Percentiles rank a stretch among this genome's conserved stretches.
These are phyloP conservation scores for Albifimbria verrucaria DNA, from an alignment of 2,329 filamentous ascomycete species.

Conservation along the genomic window DNA sequence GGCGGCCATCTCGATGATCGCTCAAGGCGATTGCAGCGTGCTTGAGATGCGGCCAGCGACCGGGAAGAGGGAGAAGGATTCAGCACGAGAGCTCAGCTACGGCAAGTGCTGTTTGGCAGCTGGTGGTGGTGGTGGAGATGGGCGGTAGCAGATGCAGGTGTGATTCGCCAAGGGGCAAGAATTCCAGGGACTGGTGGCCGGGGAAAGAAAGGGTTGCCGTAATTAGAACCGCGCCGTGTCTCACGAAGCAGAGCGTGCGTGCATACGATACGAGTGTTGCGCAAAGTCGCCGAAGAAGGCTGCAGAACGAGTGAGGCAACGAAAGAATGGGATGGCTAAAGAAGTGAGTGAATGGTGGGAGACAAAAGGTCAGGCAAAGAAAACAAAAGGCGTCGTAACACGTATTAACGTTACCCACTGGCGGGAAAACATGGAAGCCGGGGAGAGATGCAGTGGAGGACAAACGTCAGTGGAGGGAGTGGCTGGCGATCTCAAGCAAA, in stretches of 20 bases:
- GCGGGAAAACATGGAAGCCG: neutral
- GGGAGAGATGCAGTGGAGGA: neutral
- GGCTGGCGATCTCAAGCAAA: too few relatives aligned
- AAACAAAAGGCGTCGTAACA: neutral
- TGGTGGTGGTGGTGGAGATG: slow-evolving; percentile 1
- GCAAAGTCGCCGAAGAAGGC: neutral
- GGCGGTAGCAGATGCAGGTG: neutral
- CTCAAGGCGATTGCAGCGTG: slow-evolving; percentile 24
- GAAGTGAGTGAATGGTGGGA: neutral
- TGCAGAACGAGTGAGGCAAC: neutral
- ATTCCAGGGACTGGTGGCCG: too few relatives aligned
- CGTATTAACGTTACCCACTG: neutral
- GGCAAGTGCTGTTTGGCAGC: too few relatives aligned
- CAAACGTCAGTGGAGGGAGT: neutral
- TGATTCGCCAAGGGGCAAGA: slow-evolving; percentile 2
- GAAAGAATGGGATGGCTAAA: neutral
- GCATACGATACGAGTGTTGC: too few relatives aligned
- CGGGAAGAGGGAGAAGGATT: too few relatives aligned
- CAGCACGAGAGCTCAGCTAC: too few relatives aligned
- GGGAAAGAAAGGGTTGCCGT: too few relatives aligned
- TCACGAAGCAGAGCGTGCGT: too few relatives aligned
- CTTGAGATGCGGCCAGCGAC: too few relatives aligned
- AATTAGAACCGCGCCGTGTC: too few relatives aligned
- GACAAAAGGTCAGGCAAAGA: too few relatives aligned
- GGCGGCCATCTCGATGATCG: slow-evolving; percentile 48